Base-by-base conservation (phyloP, 2,329 filamentous ascomycete species). In the Helotiales sp. region DNA sequence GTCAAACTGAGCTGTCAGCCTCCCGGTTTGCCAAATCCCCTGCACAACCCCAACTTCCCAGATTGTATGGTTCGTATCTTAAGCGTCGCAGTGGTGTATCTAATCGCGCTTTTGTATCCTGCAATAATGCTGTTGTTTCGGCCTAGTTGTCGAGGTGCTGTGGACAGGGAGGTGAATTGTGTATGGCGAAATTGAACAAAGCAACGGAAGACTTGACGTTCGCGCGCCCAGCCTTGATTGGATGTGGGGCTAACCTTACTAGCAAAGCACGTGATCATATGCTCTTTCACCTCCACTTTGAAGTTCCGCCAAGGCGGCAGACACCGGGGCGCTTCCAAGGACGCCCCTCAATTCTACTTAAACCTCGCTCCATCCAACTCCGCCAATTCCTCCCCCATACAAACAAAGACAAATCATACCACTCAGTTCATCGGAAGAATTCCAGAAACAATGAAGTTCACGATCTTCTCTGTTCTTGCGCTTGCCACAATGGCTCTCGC, bases 401-500 rank as follows among this genome's bases (percentile, higher is more conserved):
- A 40, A 40, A 34, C 30, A 22, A 40, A 15, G 11, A 24, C n/a
- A 26, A 24, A 40, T 37, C 54, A 22, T n/a, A 57, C 10, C 22
- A 37, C n/a, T 11, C 30, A 45, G 11, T 30, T 13, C 20, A 7
- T 20, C 28, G 34, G 24, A 24, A 24, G 22, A 62, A 45, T 10
- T 26, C 4, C 17, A 63, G 6, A 34, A 32, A 70, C 58, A 5
- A 96, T 95, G 92, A 92, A 86, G 81, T 80, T 89, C 73, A 78
- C 83, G 17, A 76, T 86, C 68, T 75, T 90, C 73, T 80, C 87
- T 63, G 78, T 88, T 60, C 80, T 87, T 69, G 78, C 88, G 66
- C 81, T 91, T 61, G 83, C 87, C 69, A 83, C 84, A 32, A 78
- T 88, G 68, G 88, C 87, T 69, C 85, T 92, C 74, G 90, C 90